Conservation (phyloP, 164 flowering plant species). For the Cinnamomum chago region DNA sequence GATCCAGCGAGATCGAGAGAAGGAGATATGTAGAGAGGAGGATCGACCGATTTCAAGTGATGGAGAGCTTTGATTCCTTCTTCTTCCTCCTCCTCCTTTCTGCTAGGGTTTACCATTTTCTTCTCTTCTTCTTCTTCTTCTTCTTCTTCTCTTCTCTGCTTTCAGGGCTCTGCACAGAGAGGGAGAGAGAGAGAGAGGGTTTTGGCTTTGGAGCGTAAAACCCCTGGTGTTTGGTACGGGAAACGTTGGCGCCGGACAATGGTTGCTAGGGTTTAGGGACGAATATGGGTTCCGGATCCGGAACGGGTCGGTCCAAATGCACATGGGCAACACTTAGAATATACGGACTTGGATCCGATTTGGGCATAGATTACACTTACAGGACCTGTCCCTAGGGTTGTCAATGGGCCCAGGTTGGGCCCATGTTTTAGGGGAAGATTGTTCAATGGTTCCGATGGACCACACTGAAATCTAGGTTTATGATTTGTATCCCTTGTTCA, state of each 20-base stretch:
- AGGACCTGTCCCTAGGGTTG: no score
- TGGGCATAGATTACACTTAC: no score
- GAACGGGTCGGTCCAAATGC: neutral
- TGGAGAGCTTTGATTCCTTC: slow-evolving; percentile 31
- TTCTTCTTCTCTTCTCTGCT: neutral
- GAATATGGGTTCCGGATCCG: no score
- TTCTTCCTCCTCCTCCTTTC: neutral
- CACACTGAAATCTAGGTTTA: no score
- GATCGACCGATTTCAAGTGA: slow-evolving; percentile 44
- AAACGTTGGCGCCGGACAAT: neutral
- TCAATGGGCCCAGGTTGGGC: no score
- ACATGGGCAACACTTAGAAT: neutral
- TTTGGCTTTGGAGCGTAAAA: neutral
- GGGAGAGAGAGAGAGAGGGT: neutral
- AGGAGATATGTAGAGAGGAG: slow-evolving; percentile 54
- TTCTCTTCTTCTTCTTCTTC: neutral
- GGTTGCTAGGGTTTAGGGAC: neutral
- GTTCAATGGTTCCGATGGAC: no score
- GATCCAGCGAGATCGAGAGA: slow-evolving; percentile 36
- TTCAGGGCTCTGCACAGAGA: neutral
- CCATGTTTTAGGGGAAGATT: no score
- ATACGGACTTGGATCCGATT: no score
- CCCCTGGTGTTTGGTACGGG: neutral
- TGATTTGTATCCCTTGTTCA: no score
- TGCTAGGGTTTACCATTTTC: slow-evolving; percentile 9